Conservation (phyloP, 225 moss, liverwort and hornwort genomes). For the Physcomitrium patens region DNA sequence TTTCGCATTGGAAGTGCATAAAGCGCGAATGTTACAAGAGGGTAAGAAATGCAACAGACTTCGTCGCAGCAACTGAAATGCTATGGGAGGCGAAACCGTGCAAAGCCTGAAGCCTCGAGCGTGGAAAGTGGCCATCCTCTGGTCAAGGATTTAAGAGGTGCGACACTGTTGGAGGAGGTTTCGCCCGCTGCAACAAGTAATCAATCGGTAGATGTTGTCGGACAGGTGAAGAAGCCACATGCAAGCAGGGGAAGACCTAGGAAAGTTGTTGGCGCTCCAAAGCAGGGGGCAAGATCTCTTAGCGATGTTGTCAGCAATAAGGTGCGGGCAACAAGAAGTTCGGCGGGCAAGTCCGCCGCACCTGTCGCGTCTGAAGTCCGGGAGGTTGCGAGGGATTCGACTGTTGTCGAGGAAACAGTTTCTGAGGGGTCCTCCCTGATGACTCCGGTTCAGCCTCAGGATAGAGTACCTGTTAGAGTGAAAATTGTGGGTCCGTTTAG, state of each 20-base stretch:
- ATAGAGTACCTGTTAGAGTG: constrained; percentile 45
- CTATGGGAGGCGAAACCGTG: constrained; percentile 71
- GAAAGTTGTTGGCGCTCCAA: constrained; percentile 42
- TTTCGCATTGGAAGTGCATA: constrained; percentile 46
- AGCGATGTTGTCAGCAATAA: constrained; percentile 50
- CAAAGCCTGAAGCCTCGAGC: constrained; percentile 50
- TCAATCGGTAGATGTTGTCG: constrained; percentile 30
- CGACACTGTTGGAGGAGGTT: constrained; percentile 42
- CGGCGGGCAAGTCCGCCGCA: constrained; percentile 43
- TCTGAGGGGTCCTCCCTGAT: constrained; percentile 42
- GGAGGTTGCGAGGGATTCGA: constrained; percentile 41
- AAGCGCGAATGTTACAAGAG: constrained; percentile 73
- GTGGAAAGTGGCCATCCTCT: constrained; percentile 34
- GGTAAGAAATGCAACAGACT: constrained; percentile 76
- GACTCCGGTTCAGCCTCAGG: constrained; percentile 28
- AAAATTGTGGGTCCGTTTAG: constrained; percentile 57
- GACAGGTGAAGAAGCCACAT: constrained; percentile 41
- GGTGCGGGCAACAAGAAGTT: constrained; percentile 56
- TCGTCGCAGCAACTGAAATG: constrained; percentile 75
- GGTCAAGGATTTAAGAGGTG: constrained; percentile 44
- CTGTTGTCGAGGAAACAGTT: constrained; percentile 34
- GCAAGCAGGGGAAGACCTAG: constrained; percentile 54
- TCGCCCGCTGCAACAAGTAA: constrained; percentile 31
- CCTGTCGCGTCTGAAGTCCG: constrained; percentile 35
- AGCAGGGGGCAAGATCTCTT: constrained; percentile 32